Evolutionary conservation across 139 green algal genomes (phyloP).

Genomic region (Chlorella sp.): DNA sequence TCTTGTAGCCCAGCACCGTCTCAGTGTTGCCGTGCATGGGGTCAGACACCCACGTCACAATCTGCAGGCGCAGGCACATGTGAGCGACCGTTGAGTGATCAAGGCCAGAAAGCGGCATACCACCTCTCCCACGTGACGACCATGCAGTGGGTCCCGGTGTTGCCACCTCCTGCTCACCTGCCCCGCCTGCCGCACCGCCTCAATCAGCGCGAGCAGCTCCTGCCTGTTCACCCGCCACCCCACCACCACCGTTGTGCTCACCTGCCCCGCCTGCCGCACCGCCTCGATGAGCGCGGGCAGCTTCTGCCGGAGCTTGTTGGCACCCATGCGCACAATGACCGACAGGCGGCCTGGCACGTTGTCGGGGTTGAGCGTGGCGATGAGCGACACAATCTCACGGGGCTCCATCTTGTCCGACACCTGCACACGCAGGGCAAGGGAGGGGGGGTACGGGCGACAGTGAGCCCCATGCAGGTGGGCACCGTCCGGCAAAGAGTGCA

Average conservation of each 20-base stretch:
- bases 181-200: conserved; percentile 53
- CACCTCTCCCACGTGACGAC: too few species aligned
- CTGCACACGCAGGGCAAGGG: conserved; percentile 25
- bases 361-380: conserved; percentile 85
- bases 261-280: conserved; percentile 57
- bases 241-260: too few species aligned
- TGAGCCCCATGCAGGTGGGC: too few species aligned
- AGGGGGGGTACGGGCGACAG: too few species aligned
- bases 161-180: too few species aligned
- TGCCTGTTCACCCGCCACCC: too few species aligned
- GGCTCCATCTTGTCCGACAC: conserved; percentile 94
- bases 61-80: too few species aligned
- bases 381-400: conserved; percentile 82
- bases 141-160: too few species aligned
- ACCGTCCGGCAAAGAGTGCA: too few species aligned
- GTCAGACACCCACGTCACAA: conserved; percentile 97
- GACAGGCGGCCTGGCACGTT: conserved; percentile 90
- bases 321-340: conserved; percentile 96
- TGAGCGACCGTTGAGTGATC: too few species aligned
- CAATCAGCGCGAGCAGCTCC: conserved; percentile 72
- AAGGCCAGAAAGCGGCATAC: too few species aligned
- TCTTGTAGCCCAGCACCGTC: conserved; percentile 90
- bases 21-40: conserved; percentile 99
- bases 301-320: conserved; percentile 75
- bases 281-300: conserved; percentile 72